A percentile compares a stretch with the other conserved stretches of the same genome.
Conservation (phyloP, 2,329 filamentous ascomycete genomes). For the Dothidotthia symphoricarpi region DNA sequence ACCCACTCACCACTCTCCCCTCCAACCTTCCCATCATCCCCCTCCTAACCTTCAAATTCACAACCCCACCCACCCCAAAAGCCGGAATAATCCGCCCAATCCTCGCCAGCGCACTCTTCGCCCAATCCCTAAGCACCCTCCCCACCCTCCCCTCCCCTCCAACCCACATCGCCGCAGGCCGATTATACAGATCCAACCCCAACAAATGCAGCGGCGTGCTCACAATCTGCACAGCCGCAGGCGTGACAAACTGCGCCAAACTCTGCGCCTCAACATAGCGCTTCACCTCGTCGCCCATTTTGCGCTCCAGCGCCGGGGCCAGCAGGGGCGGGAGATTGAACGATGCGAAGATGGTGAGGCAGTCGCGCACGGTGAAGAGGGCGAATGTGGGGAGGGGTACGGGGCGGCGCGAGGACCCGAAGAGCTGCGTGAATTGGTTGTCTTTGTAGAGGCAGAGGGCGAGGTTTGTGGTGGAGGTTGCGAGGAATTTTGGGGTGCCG, state of each 20-base stretch:
- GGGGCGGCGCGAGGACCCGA: constrained; percentile 55
- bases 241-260: constrained; percentile 75
- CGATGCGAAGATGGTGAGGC: constrained; percentile 83
- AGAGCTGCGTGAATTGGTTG: constrained; percentile 77
- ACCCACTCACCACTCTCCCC: too few species aligned
- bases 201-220: constrained; percentile 83
- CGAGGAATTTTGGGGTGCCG: constrained; percentile 76
- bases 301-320: constrained; percentile 61
- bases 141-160: constrained; percentile 60
- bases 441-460: constrained; percentile 87
- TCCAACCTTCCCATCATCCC: constrained; percentile 59
- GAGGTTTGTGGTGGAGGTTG: constrained; percentile 80
- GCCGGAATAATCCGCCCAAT: constrained; percentile 85
- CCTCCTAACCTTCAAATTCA: constrained; percentile 71
- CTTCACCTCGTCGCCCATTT: constrained; percentile 46
- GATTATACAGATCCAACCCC: constrained; percentile 83
- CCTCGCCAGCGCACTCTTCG: constrained; percentile 68
- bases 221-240: constrained; percentile 73
- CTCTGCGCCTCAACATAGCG: constrained; percentile 51
- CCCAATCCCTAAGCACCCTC: constrained; percentile 73
- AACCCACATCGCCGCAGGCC: constrained; percentile 51
- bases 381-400: constrained; percentile 71
- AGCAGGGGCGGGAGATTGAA: constrained; percentile 86
- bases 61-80: constrained; percentile 83
- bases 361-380: constrained; percentile 80